Evolutionary conservation across 2,329 filamentous ascomycete genomes (phyloP), one percentile per base, ranked within the genome.

Genomic region (Arthrobotrys sinensis): DNA sequence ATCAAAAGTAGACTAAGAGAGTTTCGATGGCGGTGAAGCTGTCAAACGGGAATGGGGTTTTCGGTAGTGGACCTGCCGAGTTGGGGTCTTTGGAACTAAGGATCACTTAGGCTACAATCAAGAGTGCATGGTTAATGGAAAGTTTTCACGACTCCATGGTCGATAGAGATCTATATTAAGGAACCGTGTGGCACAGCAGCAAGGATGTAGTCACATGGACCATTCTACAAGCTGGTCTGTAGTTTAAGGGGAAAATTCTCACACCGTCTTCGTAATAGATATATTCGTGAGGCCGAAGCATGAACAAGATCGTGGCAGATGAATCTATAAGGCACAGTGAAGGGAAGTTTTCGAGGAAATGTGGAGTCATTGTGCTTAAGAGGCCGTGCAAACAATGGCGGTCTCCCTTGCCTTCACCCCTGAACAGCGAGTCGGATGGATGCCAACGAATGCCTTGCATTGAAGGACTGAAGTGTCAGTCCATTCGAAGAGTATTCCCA

Each of bases 21-120:
- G n/a, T 52, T 52, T 52, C 12, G 11, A 11, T 6, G 10, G 6
- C 12, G 34, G 1, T 38, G 32, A 57, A 5, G 32, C 12, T 4
- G 12, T 38, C 16, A 36, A 57, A 50, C 28, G 16, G 5, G 19
- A 48, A 48, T 21, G 19, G n/a, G 4, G 24, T 28, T 28, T 28
- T 28, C 24, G 24, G 16, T 14, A 48, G 45, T 4, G 28, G 19
- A 43, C 36, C n/a, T 43, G 19, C 36, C 55, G 19, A 43, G 4
- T 43, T 14, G 11, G 55, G 16, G 0, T 43, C 36, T 43, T 8
- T 38, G 6, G 34, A 60, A 8, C 36, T 36, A 60, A 60, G 55
- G 55, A 60, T 60, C 19, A 43, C 16, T 60, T 60, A 60, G 55
- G 55, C 55, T 60, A 24, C 55, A 40, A 10, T 16, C 16, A 16